Evolutionary conservation across 2,329 filamentous ascomycete species (phyloP).

Genomic region (Fusarium haematococcum): DNA sequence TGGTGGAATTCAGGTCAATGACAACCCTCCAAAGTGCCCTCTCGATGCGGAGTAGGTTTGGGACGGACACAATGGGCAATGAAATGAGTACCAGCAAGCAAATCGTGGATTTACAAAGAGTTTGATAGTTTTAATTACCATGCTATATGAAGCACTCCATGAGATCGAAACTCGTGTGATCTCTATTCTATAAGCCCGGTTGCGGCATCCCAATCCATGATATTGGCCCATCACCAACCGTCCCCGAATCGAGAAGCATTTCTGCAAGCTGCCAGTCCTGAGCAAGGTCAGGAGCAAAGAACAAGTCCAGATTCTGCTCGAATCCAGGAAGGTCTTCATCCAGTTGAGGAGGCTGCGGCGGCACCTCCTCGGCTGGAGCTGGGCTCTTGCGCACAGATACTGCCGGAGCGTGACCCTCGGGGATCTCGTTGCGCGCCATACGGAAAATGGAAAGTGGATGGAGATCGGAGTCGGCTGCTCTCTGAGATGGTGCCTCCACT

Average conservation of each 20-base stretch:
- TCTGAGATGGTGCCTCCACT: not conserved
- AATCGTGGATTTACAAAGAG: not conserved
- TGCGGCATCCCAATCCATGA: constrained; percentile 15
- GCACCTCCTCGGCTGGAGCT: not conserved
- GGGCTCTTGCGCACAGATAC: not conserved
- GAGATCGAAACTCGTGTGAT: too few relatives aligned
- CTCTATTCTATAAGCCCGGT: not conserved
- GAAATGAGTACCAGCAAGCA: not conserved
- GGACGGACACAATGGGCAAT: not conserved
- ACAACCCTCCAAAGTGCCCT: constrained; percentile 8
- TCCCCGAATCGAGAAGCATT: constrained; percentile 15
- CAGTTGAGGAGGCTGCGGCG: not conserved
- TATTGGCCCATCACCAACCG: constrained; percentile 7
- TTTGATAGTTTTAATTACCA: not conserved
- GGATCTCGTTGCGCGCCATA: constrained; percentile 21
- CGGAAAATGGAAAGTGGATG: constrained; percentile 24
- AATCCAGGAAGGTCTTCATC: not conserved
- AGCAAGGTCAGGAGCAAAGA: constrained; percentile 10
- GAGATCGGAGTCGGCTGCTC: constrained; percentile 19
- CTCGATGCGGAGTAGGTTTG: constrained; percentile 3
- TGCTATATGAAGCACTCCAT: not conserved
- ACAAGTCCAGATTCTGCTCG: constrained; percentile 6
- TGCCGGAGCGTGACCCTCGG: constrained; percentile 12
- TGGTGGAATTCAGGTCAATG: constrained; percentile 63
- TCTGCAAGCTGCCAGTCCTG: constrained; percentile 16